Base-by-base conservation (phyloP, 1,284 basidiomycete genomes). In the Heterobasidion annosum region DNA sequence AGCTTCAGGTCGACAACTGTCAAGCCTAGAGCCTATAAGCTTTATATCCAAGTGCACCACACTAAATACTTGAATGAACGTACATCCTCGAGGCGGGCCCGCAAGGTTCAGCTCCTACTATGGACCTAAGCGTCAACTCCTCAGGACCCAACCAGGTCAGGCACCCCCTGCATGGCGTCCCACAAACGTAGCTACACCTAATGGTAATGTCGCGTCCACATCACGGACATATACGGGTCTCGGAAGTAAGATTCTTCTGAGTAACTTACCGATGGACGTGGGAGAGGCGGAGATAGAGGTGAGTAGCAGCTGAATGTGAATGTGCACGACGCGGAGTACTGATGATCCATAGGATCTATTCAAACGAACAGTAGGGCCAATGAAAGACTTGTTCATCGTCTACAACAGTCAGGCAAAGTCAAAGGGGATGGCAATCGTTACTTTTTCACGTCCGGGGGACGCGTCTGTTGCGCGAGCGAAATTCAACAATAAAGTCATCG, bases 351-450 rank as follows among this genome's bases (percentile, higher is more conserved):
- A 89, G 87, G 81, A 85, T 42, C 70, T 89, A 51, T 88, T 89
- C 67, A 75, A 71, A 56, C 87, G 83, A 67, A 89, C 87, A 0
- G 76, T 90, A 34, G 87, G 87, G 1, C 84, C 86, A 0, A 65
- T 88, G 56, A 81, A 76, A 62, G 84, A 88, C 34, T 74, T 72
- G 33, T 83, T 88, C 58, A 63, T 89, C 60, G 74, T 88, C 13
- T 84, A 86, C 70, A 89, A 88, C 65, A 78, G 76, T 2, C 81
- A 86, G 61, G 86, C 79, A 0, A 73, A 72, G 54, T 85, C 85
- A 50, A 86, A 85, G 62, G 86, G 86, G 13, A 88, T 88, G 84
- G 86, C 86, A 2, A 67, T 89, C 16, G 81, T 89, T 2, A 62
- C 71, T 0, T 89, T 89, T 62, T 74, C 80, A 59, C 74, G 81